These are phyloP conservation scores for Botrytis tulipae DNA, from an alignment of 2,329 filamentous ascomycete species.

Conservation along the genomic window DNA sequence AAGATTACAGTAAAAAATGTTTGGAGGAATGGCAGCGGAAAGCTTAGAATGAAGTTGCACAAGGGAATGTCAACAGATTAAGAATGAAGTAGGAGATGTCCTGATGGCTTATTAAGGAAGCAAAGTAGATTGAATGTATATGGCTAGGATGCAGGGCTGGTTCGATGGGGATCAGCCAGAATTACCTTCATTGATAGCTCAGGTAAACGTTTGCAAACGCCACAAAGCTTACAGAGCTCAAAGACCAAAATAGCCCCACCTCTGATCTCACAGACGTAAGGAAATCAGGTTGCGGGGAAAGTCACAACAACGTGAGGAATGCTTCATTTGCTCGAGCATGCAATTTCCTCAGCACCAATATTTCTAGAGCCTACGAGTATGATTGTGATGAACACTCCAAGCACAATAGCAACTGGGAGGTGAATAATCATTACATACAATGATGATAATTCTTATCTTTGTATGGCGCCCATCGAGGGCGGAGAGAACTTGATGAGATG, in stretches of 20 bases:
- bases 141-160: conserved; percentile 30
- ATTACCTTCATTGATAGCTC: conserved; percentile 22
- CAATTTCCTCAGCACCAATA: conserved; percentile 21
- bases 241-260: conserved; percentile 17
- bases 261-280: conserved; percentile 30
- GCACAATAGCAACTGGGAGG: neutral
- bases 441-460: conserved; percentile 6
- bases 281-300: conserved; percentile 25
- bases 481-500: neutral
- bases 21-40: conserved; percentile 37
- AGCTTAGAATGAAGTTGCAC: conserved; percentile 25
- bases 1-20: conserved; percentile 39
- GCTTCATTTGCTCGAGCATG: conserved; percentile 36
- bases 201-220: conserved; percentile 27
- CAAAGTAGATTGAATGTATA: conserved; percentile 18
- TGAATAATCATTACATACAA: neutral
- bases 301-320: conserved; percentile 33
- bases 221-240: conserved; percentile 20
- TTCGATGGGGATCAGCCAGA: conserved; percentile 28
- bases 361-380: neutral
- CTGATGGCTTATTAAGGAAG: conserved; percentile 34
- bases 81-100: conserved; percentile 38
- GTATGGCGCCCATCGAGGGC: neutral
- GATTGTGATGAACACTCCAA: neutral
- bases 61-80: conserved; percentile 36